phyloP scores from a whole-genome alignment of 257 asterid species.

The Hygrophila difformis region DNA sequence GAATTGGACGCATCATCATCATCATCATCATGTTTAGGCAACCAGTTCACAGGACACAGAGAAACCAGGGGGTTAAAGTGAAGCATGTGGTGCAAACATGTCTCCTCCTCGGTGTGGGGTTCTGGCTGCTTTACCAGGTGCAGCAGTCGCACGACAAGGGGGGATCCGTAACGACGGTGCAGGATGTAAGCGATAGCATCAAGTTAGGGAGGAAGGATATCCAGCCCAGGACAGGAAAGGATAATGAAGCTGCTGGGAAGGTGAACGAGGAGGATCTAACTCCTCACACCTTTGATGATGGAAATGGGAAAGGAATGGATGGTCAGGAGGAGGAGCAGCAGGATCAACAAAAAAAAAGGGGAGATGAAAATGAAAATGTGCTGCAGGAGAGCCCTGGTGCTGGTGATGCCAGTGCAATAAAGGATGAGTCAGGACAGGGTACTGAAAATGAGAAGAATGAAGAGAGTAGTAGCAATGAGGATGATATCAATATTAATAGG shows the following conservation, averaged over 20 bases:
- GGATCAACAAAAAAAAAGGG: slow-evolving; percentile 21
- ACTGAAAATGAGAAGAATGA: too few species aligned
- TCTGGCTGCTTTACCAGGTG: too few species aligned
- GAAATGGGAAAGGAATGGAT: slow-evolving; percentile 20
- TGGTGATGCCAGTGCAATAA: neutral
- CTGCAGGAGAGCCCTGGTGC: neutral
- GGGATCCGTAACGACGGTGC: slow-evolving; percentile 14
- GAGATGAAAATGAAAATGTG: slow-evolving; percentile 9
- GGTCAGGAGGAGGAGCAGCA: slow-evolving; percentile 22
- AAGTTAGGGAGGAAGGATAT: slow-evolving; percentile 79
- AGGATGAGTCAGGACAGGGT: slow-evolving; percentile 14
- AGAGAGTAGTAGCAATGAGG: too few species aligned
- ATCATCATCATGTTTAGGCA: slow-evolving; percentile 60
- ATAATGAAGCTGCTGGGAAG: slow-evolving; percentile 34
- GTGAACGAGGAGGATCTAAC: slow-evolving; percentile 25
- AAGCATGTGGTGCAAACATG: too few species aligned
- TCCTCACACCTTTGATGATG: slow-evolving; percentile 24
- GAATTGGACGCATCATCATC: slow-evolving; percentile 2
- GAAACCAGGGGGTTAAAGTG: too few species aligned
- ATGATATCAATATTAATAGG: too few species aligned
- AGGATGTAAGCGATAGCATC: slow-evolving; percentile 14
- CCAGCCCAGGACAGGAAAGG: slow-evolving; percentile 41
- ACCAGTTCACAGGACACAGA: slow-evolving; percentile 58
- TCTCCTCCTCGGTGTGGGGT: neutral
- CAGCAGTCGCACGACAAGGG: too few species aligned